Base-by-base conservation (phyloP, 164 flowering plant species). In the Dillenia turbinata region DNA sequence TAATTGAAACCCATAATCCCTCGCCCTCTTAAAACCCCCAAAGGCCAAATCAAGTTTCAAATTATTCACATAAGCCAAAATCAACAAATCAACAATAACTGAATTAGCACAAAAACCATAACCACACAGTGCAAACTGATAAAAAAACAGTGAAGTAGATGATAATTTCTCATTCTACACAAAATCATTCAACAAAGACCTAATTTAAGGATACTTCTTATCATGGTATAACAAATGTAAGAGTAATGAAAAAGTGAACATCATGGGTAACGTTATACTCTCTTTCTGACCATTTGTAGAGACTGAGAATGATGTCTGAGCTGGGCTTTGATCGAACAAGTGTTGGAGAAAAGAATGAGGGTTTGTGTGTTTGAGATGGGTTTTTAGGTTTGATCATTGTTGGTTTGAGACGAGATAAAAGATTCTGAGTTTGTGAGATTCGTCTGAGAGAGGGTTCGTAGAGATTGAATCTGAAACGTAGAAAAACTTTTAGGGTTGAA, bases 21-120 rank as follows among this genome's bases (percentile, higher is more conserved):
- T 69, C 8, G 74, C 70, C 53, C 78, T 59, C 12, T 70, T 52
- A 49, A 74, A 74, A 12, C 66, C 69, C 45, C 70, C 78, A 19
- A 70, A 43, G 0, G 77, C 74, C 44, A 60, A 54, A 56, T 22
- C 65, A 48, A 56, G 44, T 59, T 52, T 63, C 9, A 15, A 46
- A 60, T 63, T 70, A 61, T 70, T 70, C 11, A 44, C 56, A 44
- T 51, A 74, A 10, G 49, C 77, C 55, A 66, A 49, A 62, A 70
- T 71, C 63, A 74, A 61, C 71, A 74, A 70, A 64, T 74, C 77
- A 9, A 61, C 59, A 12, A 70, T 63, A 19, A 74, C 49, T 3
- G 66, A 64, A 66, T 43, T 44, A 49, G 17, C 66, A 33, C 40
- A 33, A 33, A 33, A 33, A 33, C 7, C 5, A 33, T 5, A 6